phyloP scores from a whole-genome alignment of 2,329 filamentous ascomycete genomes.

The Apiospora rasikravindrae region DNA sequence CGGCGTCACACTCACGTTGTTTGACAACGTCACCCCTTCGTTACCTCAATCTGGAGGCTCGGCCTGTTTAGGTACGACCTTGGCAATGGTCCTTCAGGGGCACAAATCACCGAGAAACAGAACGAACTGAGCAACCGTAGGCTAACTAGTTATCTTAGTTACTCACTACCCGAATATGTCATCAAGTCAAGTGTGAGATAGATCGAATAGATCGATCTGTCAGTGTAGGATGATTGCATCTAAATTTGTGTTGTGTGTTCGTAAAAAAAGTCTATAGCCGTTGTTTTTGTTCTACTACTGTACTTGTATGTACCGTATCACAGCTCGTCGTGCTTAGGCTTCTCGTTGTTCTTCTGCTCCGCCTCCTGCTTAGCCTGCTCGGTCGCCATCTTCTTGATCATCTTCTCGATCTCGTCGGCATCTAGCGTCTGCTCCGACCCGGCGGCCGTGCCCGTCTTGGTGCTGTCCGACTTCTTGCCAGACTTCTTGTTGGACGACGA shows the following conservation, averaged over 20 bases:
- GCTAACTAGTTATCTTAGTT: background rate
- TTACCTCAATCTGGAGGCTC: background rate
- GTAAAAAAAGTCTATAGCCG: slow-evolving; percentile 16
- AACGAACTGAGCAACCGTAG: background rate
- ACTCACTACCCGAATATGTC: background rate
- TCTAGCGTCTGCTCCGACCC: slow-evolving; percentile 47
- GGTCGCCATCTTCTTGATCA: slow-evolving; percentile 52
- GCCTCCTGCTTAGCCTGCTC: slow-evolving; percentile 35
- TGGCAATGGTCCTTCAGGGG: slow-evolving; percentile 9
- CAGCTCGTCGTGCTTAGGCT: slow-evolving; percentile 37
- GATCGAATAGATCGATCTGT: background rate
- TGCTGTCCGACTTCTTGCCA: slow-evolving; percentile 49
- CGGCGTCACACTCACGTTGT: background rate
- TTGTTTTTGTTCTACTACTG: background rate
- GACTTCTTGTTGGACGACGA: slow-evolving; percentile 37
- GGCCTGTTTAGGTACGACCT: background rate
- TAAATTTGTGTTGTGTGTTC: slow-evolving; percentile 14
- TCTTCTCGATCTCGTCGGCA: slow-evolving; percentile 58
- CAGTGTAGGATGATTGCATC: slow-evolving; percentile 13
- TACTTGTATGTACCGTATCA: slow-evolving; percentile 30
- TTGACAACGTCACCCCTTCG: background rate
- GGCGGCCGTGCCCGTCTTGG: slow-evolving; percentile 38
- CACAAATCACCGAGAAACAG: slow-evolving; percentile 11
- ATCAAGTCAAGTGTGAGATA: background rate
- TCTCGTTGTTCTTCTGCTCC: slow-evolving; percentile 26